Base-by-base conservation (phyloP, 331 rosid species). In the Malus hybrid region DNA sequence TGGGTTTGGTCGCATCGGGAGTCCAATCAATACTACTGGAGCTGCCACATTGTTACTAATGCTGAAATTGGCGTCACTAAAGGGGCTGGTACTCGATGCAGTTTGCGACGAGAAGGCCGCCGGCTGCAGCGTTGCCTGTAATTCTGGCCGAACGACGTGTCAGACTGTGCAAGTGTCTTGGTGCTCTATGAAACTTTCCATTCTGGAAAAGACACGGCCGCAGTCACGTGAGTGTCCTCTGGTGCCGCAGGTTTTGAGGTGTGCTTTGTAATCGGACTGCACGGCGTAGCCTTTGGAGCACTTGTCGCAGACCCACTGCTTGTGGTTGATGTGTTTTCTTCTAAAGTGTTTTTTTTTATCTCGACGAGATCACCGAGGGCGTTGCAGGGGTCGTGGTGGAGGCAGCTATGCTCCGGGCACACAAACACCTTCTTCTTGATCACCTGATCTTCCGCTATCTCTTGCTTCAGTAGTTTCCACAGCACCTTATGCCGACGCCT, bases 281-380 rank as follows among this genome's bases (percentile, higher is more conserved):
- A 95, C 97, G 1, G 97, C 99, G 77, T 94, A 92, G 3, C 88
- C 99, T 75, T 92, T 93, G 74, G 92, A 86, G 79, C 99, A 95
- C 77, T 87, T 92, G 33, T 85, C 92, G 79, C 99, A 95, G 2
- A 92, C 97, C 97, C 97, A 92, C 85, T 95, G 99, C 79, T 92
- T 95, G 63, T 90, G 96, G 70, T 88, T 86, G 77, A 97, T 90
- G 27, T 95, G 97, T 70, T 95, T 95, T 39, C 99, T 83, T 27
- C 96, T 80, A 70, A 95, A 95, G 78, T 95, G 99, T 76, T 95
- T 95, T 83, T 92, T 95, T 24, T n/a, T n/a, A 95, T 95, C 2
- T 97, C 97, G 13, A 95, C 99, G 10, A 95, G 89, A 78, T 95
- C 99, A 15, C 97, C 99, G n/a, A 95, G 86, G 3, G 99, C 99